phyloP scores from a whole-genome alignment of 2,329 filamentous ascomycete genomes.

The Diplodia mutila region DNA sequence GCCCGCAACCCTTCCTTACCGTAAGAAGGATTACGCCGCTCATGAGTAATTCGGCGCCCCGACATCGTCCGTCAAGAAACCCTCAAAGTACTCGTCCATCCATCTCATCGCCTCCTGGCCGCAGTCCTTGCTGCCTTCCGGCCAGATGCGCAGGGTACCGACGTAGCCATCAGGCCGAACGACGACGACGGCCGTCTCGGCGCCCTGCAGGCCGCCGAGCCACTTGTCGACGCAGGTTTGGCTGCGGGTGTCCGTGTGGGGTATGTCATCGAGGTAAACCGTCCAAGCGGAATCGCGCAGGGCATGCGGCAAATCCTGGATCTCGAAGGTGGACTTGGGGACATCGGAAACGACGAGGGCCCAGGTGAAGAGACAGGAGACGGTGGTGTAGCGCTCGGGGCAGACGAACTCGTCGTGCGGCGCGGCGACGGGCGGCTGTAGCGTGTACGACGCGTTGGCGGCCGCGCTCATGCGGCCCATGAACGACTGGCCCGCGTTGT shows the following conservation, averaged over 20 bases:
- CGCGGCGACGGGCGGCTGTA: slow-evolving; percentile 60
- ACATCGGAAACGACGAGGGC: slow-evolving; percentile 67
- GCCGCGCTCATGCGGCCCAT: slow-evolving; percentile 63
- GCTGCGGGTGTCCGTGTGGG: slow-evolving; percentile 58
- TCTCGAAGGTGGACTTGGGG: slow-evolving; percentile 65
- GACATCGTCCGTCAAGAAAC: slow-evolving; percentile 42
- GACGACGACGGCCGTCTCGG: slow-evolving; percentile 67
- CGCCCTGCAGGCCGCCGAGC: slow-evolving; percentile 62
- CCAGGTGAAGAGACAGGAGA: slow-evolving; percentile 72
- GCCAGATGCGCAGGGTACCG: slow-evolving; percentile 60
- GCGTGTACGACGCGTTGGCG: slow-evolving; percentile 64
- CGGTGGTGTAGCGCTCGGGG: slow-evolving; percentile 69
- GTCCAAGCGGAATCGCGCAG: slow-evolving; percentile 71
- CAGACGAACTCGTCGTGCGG: slow-evolving; percentile 68
- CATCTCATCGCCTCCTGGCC: slow-evolving; percentile 46
- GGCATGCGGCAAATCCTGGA: slow-evolving; percentile 64
- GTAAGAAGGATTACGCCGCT: not conserved
- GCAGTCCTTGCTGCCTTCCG: slow-evolving; percentile 35
- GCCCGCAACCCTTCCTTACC: not conserved
- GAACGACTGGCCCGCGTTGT: slow-evolving; percentile 54
- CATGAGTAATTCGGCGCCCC: slow-evolving; percentile 7
- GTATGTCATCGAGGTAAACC: slow-evolving; percentile 70
- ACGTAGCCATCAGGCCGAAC: slow-evolving; percentile 77
- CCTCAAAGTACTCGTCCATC: slow-evolving; percentile 57
- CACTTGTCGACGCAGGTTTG: slow-evolving; percentile 67